phyloP scores from a whole-genome alignment of 805 yeast genomes.

The Clavispora vitiphila region DNA sequence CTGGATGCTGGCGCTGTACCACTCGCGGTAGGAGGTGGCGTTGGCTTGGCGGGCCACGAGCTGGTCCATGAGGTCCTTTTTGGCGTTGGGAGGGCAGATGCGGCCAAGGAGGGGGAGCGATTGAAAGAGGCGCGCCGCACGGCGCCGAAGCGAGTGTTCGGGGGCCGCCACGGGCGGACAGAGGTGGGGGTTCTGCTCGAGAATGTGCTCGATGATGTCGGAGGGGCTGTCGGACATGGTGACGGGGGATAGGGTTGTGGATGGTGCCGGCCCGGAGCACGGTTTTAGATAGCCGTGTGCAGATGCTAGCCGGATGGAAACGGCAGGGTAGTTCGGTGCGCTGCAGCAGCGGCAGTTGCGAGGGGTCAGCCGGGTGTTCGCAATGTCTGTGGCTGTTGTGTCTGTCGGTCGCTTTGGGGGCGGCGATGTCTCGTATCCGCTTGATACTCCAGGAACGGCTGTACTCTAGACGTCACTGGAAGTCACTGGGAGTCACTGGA shows the following conservation, averaged over 20 bases:
- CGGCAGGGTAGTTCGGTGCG: no score
- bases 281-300: no score
- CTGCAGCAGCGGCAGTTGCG: no score
- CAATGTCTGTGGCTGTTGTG: no score
- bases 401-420: no score
- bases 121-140: background rate
- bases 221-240: conserved; percentile 2
- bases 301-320: no score
- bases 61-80: conserved; percentile 14
- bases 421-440: no score
- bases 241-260: background rate
- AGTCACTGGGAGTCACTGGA: no score
- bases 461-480: no score
- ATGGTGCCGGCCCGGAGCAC: no score
- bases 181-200: conserved; percentile 11
- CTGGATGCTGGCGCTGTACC: conserved; percentile 60
- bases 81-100: conserved; percentile 9
- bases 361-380: no score
- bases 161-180: conserved; percentile 4
- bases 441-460: no score
- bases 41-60: conserved; percentile 27
- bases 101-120: conserved; percentile 5
- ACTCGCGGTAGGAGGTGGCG: conserved; percentile 47
- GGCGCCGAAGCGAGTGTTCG: background rate
- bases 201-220: conserved; percentile 13